Evolutionary conservation across 352 stramenopile species (phyloP), one percentile per base, ranked within the genome.

Genomic region (Pythium chondricola): DNA sequence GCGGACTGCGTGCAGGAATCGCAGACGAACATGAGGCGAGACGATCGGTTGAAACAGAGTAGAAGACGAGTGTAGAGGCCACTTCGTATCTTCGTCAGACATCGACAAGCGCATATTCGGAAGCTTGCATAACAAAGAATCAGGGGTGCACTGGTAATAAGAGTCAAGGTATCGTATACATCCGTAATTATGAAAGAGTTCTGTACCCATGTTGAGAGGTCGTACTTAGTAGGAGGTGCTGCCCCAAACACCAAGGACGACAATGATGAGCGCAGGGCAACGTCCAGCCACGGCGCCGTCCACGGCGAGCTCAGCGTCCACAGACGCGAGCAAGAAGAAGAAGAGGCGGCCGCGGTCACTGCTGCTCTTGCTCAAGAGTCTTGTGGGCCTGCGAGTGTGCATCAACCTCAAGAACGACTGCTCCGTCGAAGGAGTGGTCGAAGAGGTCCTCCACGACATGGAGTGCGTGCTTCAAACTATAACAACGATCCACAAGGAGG

Each of bases 351-450:
- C 75, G 26, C 77, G 70, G 4, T 85, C 81, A 44, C 56, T 94
- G 42, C 53, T 94, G 36, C 47, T 94, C 40, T 55, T 93, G 43
- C 67, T 94, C 29, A 91, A 94, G 63, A 94, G 81, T 53, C 77
- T 94, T 44, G 69, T 85, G 46, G 77, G 81, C 11, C 58, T 93
- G 56, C 78, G 80, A 36, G 76, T 93, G 40, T 76, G 72, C 26
- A 83, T 92, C 32, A 76, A 94, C 25, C 61, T 92, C 14, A 94
- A 94, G 56, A 92, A 90, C 38, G 83, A 94, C 52, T 80, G 61
- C 16, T 49, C 80, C n/a, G 37, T 94, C 29, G 77, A 89, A 41
- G 83, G 83, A 14, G 52, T 88, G 9, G 80, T 94, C 31, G 67
- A 91, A 48, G 83, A 94, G 52, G 83, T 94, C 16, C 63, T 90